A percentile compares a stretch with the other conserved stretches of the same genome.
phyloP scores from a whole-genome alignment of 1,284 basidiomycete genomes.

The Apiotrichum gracile region DNA sequence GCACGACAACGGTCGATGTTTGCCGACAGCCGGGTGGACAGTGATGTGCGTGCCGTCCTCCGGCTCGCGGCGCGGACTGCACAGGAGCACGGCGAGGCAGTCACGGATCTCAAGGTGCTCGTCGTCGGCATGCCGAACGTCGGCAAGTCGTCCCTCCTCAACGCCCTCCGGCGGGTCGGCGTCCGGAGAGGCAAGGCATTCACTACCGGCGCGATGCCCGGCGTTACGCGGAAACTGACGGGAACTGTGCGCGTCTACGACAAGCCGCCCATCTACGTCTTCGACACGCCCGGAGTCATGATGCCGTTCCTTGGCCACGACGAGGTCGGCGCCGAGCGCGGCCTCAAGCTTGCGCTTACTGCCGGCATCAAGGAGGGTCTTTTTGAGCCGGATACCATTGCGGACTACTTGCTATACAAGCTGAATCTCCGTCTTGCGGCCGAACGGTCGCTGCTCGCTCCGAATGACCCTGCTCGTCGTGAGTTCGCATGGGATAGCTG shows the following conservation, averaged over 20 bases:
- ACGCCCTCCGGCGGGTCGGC: conserved; percentile 82
- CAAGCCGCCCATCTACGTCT: conserved; percentile 81
- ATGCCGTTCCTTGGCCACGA: conserved; percentile 88
- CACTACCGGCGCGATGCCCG: conserved; percentile 80
- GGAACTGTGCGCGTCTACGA: conserved; percentile 73
- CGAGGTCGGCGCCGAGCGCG: conserved; percentile 75
- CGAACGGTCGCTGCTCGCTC: conserved; percentile 8
- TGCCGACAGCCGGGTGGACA: conserved; percentile 49
- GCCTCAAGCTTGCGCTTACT: conserved; percentile 86
- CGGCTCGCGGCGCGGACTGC: conserved; percentile 40
- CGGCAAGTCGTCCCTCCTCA: conserved; percentile 91
- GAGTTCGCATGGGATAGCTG: conserved; percentile 28
- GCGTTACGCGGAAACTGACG: conserved; percentile 75
- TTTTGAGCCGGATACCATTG: conserved; percentile 77
- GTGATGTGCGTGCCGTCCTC: conserved; percentile 49
- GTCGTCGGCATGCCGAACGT: conserved; percentile 99
- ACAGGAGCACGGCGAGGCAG: conserved; percentile 6
- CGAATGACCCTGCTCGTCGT: conserved; percentile 47
- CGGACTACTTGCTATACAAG: conserved; percentile 81
- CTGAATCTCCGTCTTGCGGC: conserved; percentile 61
- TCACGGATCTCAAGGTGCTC: conserved; percentile 69
- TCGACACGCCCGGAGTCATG: conserved; percentile 96
- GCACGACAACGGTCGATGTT: conserved; percentile 52
- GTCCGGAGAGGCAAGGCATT: conserved; percentile 82
- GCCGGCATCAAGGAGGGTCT: conserved; percentile 91